phyloP scores from a whole-genome alignment of 805 yeast genomes.

The Yamadazyma laniorum region DNA sequence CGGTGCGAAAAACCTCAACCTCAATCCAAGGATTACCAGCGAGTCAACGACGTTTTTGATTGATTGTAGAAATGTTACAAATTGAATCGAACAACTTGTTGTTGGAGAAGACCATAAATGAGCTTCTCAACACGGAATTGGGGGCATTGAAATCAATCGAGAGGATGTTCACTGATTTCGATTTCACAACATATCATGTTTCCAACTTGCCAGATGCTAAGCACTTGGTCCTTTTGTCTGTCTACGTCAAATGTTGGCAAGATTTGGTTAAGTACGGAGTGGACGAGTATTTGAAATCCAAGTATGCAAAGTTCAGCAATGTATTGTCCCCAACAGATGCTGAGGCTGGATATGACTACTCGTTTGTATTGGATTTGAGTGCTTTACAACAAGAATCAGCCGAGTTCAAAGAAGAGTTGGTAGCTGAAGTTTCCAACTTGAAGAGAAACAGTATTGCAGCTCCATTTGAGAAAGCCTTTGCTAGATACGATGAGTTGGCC shows the following conservation, averaged over 20 bases:
- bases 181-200: constrained; percentile 90
- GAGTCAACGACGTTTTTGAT: no score
- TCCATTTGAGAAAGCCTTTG: constrained; percentile 85
- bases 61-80: constrained; percentile 59
- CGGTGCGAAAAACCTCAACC: no score
- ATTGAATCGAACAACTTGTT: constrained; percentile 82
- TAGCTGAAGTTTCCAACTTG: constrained; percentile 66
- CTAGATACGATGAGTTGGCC: constrained; percentile 69
- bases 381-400: constrained; percentile 32
- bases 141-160: constrained; percentile 56
- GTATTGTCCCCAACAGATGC: constrained; percentile 33
- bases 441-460: constrained; percentile 90
- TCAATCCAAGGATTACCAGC: no score
- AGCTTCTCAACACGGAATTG: constrained; percentile 53
- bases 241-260: constrained; percentile 72
- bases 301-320: constrained; percentile 41
- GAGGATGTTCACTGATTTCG: constrained; percentile 91
- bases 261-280: constrained; percentile 73
- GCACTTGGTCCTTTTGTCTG: constrained; percentile 60
- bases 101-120: constrained; percentile 75
- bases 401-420: constrained; percentile 50
- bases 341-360: constrained; percentile 82
- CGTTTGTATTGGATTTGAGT: constrained; percentile 64
- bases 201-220: constrained; percentile 77
- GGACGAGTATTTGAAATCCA: constrained; percentile 47